Percentiles rank a stretch among this genome's conserved stretches.
These are phyloP conservation scores for Rhododendron ovatum DNA, from an alignment of 148 eudicot species.

Conservation along the genomic window DNA sequence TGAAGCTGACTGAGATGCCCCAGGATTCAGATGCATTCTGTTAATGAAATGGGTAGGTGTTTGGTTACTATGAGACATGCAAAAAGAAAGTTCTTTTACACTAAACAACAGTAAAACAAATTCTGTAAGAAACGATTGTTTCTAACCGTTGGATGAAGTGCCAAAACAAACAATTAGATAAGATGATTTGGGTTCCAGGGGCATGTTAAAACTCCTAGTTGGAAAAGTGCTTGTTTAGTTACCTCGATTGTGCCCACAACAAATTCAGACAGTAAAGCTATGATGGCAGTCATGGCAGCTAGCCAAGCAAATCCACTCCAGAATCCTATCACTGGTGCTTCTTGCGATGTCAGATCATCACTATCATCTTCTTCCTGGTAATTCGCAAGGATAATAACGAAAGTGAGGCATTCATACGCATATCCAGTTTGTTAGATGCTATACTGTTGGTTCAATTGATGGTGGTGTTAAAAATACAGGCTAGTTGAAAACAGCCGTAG, in stretches of 20 bases:
- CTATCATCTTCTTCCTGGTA: slow-evolving; percentile 37
- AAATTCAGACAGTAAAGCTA: slow-evolving; percentile 76
- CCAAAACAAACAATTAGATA: background rate
- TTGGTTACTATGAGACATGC: background rate
- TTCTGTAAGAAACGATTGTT: background rate
- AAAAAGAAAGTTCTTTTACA: background rate
- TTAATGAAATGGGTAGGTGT: background rate
- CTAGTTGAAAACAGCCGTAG: background rate
- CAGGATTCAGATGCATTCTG: slow-evolving; percentile 83
- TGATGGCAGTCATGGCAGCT: slow-evolving; percentile 63
- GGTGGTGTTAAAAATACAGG: background rate
- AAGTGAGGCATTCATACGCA: background rate
- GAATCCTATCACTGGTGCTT: slow-evolving; percentile 62
- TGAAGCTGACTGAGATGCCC: slow-evolving; percentile 86
- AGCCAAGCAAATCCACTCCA: slow-evolving; percentile 83
- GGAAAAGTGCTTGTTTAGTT: background rate
- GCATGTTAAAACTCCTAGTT: background rate
- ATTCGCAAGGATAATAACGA: background rate
- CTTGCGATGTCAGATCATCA: slow-evolving; percentile 29
- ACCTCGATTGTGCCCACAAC: slow-evolving; percentile 95
- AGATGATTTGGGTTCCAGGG: background rate
- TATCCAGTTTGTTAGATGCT: background rate
- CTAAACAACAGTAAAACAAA: background rate
- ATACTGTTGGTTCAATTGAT: background rate
- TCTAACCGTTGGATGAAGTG: background rate